Conservation (phyloP, 495 filamentous ascomycete species). For the Trichoderma reesei region DNA sequence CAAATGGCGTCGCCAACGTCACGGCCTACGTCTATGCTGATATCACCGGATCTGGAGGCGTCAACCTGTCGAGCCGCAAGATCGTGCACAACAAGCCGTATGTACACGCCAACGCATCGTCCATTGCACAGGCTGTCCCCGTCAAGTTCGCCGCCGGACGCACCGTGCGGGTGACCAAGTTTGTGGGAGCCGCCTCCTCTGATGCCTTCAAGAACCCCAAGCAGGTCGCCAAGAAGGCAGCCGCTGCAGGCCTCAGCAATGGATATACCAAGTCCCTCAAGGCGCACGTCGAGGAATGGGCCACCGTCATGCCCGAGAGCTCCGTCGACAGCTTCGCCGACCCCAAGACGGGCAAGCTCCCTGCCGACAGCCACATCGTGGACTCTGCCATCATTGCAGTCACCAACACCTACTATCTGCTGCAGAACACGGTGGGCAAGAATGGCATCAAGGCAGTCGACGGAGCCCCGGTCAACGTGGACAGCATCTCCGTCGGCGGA, state of each 20-base stretch:
- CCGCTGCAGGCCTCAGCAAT: constrained; percentile 23
- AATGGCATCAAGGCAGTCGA: constrained; percentile 24
- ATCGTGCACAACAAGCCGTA: not conserved
- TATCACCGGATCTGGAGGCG: constrained; percentile 31
- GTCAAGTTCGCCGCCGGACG: not conserved
- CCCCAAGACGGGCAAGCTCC: constrained; percentile 50
- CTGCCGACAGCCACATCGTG: constrained; percentile 46
- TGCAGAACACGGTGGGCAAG: constrained; percentile 43
- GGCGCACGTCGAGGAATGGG: constrained; percentile 39
- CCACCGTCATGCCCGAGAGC: constrained; percentile 35
- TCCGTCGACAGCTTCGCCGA: constrained; percentile 54
- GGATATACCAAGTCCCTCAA: constrained; percentile 33
- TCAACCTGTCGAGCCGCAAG: constrained; percentile 24
- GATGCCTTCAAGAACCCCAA: constrained; percentile 1
- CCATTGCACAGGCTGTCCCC: not conserved
- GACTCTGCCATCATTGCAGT: constrained; percentile 55
- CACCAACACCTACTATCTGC: constrained; percentile 56
- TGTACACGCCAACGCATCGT: not conserved
- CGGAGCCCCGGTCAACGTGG: constrained; percentile 37
- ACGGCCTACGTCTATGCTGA: constrained; percentile 34
- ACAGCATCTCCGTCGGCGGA: constrained; percentile 47
- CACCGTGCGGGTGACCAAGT: not conserved
- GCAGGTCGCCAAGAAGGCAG: constrained; percentile 21
- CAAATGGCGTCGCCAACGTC: constrained; percentile 36
- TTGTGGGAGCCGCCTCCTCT: not conserved